phyloP scores from a whole-genome alignment of 2,329 filamentous ascomycete species.

The Exophiala oligosperma region DNA sequence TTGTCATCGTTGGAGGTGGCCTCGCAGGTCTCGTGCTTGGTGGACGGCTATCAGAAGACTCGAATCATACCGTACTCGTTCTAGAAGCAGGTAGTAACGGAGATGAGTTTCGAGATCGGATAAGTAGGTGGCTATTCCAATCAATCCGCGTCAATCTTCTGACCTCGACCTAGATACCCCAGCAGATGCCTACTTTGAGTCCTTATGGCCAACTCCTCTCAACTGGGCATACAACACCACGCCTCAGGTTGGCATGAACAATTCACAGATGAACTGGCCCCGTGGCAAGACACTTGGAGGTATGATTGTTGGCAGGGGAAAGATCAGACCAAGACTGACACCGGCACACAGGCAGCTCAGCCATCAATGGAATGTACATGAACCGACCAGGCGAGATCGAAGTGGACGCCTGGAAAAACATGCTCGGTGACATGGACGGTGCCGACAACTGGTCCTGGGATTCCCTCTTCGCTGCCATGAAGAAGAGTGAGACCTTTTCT shows the following conservation, averaged over 20 bases:
- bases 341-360: constrained; percentile 33
- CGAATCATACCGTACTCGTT: constrained; percentile 37
- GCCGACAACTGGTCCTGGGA: constrained; percentile 39
- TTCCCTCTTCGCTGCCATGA: constrained; percentile 37
- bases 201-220: constrained; percentile 37
- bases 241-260: constrained; percentile 32
- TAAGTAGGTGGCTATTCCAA: constrained; percentile 29
- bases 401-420: constrained; percentile 36
- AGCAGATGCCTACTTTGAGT: constrained; percentile 36
- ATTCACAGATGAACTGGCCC: constrained; percentile 36
- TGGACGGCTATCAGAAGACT: constrained; percentile 32
- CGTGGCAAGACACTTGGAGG: constrained; percentile 39
- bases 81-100: constrained; percentile 36
- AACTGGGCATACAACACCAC: constrained; percentile 37
- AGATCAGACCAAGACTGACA: constrained; percentile 3
- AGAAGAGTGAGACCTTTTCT: constrained; percentile 43
- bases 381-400: constrained; percentile 37
- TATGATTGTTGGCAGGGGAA: constrained; percentile 10
- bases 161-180: constrained; percentile 32
- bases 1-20: constrained; percentile 36
- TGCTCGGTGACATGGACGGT: constrained; percentile 38
- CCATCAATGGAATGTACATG: constrained; percentile 39
- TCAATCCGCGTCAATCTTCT: background rate
- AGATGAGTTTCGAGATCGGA: constrained; percentile 36
- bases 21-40: constrained; percentile 36